A percentile compares a stretch with the other conserved stretches of the same genome.
Conservation (phyloP, 805 yeast genomes). For the Starmerella apicola region DNA sequence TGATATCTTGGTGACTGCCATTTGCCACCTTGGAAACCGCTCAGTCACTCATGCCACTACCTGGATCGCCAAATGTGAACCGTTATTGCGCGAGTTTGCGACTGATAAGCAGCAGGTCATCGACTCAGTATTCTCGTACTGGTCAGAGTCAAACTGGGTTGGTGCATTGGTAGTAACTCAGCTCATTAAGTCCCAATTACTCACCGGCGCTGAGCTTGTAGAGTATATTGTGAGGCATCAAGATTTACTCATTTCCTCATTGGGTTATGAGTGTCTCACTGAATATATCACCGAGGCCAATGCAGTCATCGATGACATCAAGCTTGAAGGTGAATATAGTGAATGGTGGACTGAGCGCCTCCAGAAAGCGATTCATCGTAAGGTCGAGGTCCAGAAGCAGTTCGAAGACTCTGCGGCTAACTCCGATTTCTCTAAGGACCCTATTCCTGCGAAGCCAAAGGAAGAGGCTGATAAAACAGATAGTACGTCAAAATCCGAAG, state of each 20-base stretch:
- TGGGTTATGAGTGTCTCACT: slow-evolving; percentile 24
- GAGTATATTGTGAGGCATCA: slow-evolving; percentile 32
- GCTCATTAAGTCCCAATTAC: slow-evolving; percentile 35
- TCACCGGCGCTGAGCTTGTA: slow-evolving; percentile 34
- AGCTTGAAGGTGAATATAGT: slow-evolving; percentile 16
- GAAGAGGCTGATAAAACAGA: no score
- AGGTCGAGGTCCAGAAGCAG: neutral
- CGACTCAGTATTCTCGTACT: slow-evolving; percentile 45
- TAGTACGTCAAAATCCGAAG: no score
- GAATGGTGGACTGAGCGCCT: slow-evolving; percentile 20
- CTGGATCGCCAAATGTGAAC: slow-evolving; percentile 35
- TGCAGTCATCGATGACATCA: slow-evolving; percentile 2
- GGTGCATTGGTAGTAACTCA: slow-evolving; percentile 49
- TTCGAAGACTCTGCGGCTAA: no score
- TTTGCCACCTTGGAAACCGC: slow-evolving; percentile 75
- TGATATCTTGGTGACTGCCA: slow-evolving; percentile 54
- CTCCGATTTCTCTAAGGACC: no score
- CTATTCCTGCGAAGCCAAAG: no score
- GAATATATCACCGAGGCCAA: slow-evolving; percentile 10
- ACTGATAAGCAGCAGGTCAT: slow-evolving; percentile 33
- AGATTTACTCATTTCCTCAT: slow-evolving; percentile 16
- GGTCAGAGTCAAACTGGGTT: slow-evolving; percentile 54
- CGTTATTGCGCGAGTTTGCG: slow-evolving; percentile 26
- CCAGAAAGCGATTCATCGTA: slow-evolving; percentile 11
- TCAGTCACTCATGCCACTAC: slow-evolving; percentile 67